These are phyloP conservation scores for Wallacemonas sp. DNA, from an alignment of 208 protist genomes.

Conservation along the genomic window DNA sequence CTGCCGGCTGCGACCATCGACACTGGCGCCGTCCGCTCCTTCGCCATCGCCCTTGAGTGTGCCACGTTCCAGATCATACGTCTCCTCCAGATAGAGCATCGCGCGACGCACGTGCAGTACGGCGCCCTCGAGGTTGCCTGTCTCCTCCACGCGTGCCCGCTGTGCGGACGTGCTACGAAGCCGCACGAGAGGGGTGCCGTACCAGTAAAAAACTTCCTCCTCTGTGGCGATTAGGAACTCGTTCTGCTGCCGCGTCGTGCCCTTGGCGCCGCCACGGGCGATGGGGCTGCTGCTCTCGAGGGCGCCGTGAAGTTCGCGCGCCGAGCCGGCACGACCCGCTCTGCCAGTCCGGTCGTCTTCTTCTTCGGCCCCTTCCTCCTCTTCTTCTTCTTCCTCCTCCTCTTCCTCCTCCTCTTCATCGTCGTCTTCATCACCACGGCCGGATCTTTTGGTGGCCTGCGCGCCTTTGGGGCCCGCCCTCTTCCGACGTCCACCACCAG, in stretches of 20 bases:
- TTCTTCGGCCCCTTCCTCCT: slow-evolving; percentile 1
- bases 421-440: slow-evolving; percentile 1
- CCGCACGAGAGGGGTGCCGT: slow-evolving; percentile 69
- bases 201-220: slow-evolving; percentile 76
- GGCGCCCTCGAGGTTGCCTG: slow-evolving; percentile 59
- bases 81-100: slow-evolving; percentile 87
- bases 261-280: slow-evolving; percentile 16
- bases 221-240: slow-evolving; percentile 43
- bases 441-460: not conserved
- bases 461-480: too few relatives aligned
- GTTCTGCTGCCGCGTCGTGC: slow-evolving; percentile 8
- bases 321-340: not conserved
- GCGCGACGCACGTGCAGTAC: slow-evolving; percentile 76
- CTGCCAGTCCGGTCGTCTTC: not conserved
- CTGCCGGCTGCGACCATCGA: not conserved
- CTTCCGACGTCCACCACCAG: not conserved
- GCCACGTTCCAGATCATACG: slow-evolving; percentile 73
- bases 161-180: slow-evolving; percentile 38
- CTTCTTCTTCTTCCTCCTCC: slow-evolving; percentile 13
- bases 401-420: slow-evolving; percentile 26
- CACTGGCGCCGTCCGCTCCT: not conserved
- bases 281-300: slow-evolving; percentile 35
- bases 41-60: slow-evolving; percentile 35
- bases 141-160: slow-evolving; percentile 40
- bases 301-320: slow-evolving; percentile 28